Percentiles rank a stretch among this genome's conserved stretches.
Conservation (phyloP, 192 early-diverging fungal genomes). For the Diversispora eburnea region DNA sequence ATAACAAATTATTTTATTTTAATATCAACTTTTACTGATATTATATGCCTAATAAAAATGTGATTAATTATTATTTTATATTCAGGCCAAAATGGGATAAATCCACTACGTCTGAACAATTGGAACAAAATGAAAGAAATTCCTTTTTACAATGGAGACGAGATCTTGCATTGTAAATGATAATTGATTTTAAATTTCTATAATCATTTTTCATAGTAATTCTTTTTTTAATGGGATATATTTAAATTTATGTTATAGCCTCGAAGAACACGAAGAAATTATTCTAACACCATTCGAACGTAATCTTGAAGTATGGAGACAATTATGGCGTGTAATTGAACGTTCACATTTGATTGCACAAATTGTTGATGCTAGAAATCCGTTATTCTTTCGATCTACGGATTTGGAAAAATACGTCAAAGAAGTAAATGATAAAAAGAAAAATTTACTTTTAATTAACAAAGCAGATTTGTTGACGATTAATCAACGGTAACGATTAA, state of each 20-base stretch:
- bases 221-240: not conserved
- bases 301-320: slow-evolving; percentile 98
- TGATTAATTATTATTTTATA: not conserved
- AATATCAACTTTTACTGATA: too few relatives aligned
- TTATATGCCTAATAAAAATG: too few relatives aligned
- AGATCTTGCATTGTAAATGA: slow-evolving; percentile 62
- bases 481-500: slow-evolving; percentile 62
- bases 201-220: not conserved
- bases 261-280: slow-evolving; percentile 91
- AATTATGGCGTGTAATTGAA: slow-evolving; percentile 99
- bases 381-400: slow-evolving; percentile 81
- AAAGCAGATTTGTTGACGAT: slow-evolving; percentile 97
- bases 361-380: slow-evolving; percentile 98
- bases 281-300: slow-evolving; percentile 97
- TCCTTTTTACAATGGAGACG: slow-evolving; percentile 92
- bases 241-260: slow-evolving; percentile 32
- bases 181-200: not conserved
- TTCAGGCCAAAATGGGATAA: slow-evolving; percentile 79
- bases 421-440: slow-evolving; percentile 84
- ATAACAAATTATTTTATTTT: not conserved
- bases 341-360: slow-evolving; percentile 93
- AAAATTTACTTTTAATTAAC: slow-evolving; percentile 90
- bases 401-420: slow-evolving; percentile 91
- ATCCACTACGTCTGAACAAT: slow-evolving; percentile 72
- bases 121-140: slow-evolving; percentile 80